Evolutionary conservation across 1,139 yeast species (phyloP).

Genomic region (Geotrichum restrictum): DNA sequence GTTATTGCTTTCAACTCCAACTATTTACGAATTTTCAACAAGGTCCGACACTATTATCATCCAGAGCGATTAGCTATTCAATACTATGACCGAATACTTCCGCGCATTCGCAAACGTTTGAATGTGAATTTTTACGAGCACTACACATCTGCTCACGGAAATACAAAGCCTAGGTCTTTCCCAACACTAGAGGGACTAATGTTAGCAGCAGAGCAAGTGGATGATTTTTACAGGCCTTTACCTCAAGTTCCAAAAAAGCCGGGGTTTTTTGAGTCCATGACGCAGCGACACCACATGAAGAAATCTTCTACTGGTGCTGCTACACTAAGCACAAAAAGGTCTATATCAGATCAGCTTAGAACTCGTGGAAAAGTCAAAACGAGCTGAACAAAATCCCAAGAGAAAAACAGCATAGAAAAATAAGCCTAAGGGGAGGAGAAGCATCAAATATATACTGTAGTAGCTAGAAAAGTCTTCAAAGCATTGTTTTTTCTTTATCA

Average conservation of each 20-base stretch:
- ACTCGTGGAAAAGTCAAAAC: neutral
- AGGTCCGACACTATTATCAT: constrained; percentile 14
- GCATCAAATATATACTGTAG: no score
- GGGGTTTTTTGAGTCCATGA: constrained; percentile 1
- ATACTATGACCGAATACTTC: constrained; percentile 9
- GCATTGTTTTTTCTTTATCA: no score
- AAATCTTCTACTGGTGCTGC: no score
- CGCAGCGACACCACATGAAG: neutral
- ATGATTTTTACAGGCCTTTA: constrained; percentile 10
- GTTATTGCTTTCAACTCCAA: constrained; percentile 8
- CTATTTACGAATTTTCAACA: constrained; percentile 9
- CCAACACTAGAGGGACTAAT: constrained; percentile 10
- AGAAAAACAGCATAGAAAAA: neutral
- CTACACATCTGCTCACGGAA: constrained; percentile 1
- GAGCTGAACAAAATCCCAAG: neutral
- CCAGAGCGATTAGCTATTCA: constrained; percentile 14
- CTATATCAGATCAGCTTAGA: neutral
- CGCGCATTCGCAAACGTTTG: constrained; percentile 7
- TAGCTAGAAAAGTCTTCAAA: no score
- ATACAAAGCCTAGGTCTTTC: neutral
- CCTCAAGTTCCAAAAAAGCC: constrained; percentile 6
- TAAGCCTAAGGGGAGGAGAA: no score
- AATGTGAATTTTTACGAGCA: constrained; percentile 4
- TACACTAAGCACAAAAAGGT: no score
- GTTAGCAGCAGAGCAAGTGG: constrained; percentile 12